A percentile compares a stretch with the other conserved stretches of the same genome.
phyloP scores from a whole-genome alignment of 371 early-diverging fungal species.

The Mortierella sp. region DNA sequence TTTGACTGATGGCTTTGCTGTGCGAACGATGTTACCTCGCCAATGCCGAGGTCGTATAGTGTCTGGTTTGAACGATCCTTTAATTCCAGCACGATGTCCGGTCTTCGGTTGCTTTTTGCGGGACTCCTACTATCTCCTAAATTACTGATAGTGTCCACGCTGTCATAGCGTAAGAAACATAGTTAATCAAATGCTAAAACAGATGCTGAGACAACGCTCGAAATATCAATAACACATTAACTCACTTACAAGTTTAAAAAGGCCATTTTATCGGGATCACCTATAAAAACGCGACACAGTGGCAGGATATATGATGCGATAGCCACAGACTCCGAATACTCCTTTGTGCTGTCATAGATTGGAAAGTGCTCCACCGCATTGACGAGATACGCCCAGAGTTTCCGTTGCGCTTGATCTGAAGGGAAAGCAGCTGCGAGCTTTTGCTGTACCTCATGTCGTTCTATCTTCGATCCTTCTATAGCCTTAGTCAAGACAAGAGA shows the following conservation, averaged over 20 bases:
- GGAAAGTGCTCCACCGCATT: slow-evolving; percentile 5
- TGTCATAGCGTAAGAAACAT: too few species aligned
- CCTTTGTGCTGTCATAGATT: not conserved
- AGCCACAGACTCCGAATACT: slow-evolving; percentile 11
- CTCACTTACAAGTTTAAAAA: slow-evolving; percentile 31
- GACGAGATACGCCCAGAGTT: slow-evolving; percentile 14
- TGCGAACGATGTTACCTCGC: slow-evolving; percentile 14
- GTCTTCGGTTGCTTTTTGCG: slow-evolving; percentile 6
- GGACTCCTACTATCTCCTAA: slow-evolving; percentile 8
- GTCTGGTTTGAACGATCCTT: slow-evolving; percentile 20
- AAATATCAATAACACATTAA: not conserved
- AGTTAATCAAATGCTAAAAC: not conserved
- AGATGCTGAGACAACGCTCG: not conserved
- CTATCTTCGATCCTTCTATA: too few species aligned
- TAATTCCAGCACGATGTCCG: slow-evolving; percentile 16
- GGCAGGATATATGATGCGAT: slow-evolving; percentile 17
- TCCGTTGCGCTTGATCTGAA: too few species aligned
- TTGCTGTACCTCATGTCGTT: too few species aligned
- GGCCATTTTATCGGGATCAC: not conserved
- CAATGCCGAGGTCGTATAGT: slow-evolving; percentile 16
- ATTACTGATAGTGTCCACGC: slow-evolving; percentile 9
- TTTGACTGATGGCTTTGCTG: slow-evolving; percentile 14
- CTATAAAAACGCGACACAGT: slow-evolving; percentile 15
- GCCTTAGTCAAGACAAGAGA: too few species aligned
- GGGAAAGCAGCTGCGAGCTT: too few species aligned